Percentiles rank a stretch among this genome's conserved stretches.
These are phyloP conservation scores for Globisporangium perplexum DNA, from an alignment of 352 stramenopile genomes.

Conservation along the genomic window DNA sequence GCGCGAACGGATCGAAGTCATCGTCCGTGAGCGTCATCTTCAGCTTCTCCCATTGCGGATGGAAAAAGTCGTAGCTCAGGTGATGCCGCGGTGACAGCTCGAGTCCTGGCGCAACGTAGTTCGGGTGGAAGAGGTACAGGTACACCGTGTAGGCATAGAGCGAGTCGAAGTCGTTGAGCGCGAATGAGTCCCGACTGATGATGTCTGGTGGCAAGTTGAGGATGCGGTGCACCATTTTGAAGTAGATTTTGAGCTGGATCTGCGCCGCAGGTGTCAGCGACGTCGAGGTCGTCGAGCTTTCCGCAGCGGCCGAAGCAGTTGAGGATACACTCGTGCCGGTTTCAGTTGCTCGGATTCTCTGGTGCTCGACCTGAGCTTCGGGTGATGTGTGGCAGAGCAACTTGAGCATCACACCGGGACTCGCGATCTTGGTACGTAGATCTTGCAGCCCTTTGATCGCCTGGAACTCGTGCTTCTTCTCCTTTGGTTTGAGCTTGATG, in stretches of 20 bases:
- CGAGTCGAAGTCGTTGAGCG: conserved; percentile 70
- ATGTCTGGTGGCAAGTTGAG: conserved; percentile 58
- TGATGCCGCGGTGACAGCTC: conserved; percentile 40
- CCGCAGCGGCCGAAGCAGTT: conserved; percentile 13
- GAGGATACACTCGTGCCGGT: background rate
- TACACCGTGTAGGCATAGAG: conserved; percentile 63
- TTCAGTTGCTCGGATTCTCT: conserved; percentile 40
- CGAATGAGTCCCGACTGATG: conserved; percentile 58
- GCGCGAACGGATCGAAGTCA: conserved; percentile 55
- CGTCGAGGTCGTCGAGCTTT: conserved; percentile 52
- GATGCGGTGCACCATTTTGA: conserved; percentile 47
- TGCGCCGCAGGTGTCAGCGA: conserved; percentile 44
- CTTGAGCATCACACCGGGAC: conserved; percentile 64
- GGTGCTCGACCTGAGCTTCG: conserved; percentile 46
- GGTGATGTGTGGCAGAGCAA: conserved; percentile 55
- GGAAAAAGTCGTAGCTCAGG: conserved; percentile 50
- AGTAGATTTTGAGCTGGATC: conserved; percentile 66
- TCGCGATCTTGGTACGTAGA: conserved; percentile 40
- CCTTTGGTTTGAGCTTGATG: conserved; percentile 31
- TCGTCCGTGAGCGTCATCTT: conserved; percentile 49
- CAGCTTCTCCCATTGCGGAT: conserved; percentile 63
- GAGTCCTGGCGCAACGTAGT: conserved; percentile 45
- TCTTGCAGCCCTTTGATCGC: conserved; percentile 64
- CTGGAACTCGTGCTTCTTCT: conserved; percentile 66
- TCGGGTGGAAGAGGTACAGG: conserved; percentile 58